phyloP scores from a whole-genome alignment of 108 stramenopile genomes.

The Skeletonema grethae region DNA sequence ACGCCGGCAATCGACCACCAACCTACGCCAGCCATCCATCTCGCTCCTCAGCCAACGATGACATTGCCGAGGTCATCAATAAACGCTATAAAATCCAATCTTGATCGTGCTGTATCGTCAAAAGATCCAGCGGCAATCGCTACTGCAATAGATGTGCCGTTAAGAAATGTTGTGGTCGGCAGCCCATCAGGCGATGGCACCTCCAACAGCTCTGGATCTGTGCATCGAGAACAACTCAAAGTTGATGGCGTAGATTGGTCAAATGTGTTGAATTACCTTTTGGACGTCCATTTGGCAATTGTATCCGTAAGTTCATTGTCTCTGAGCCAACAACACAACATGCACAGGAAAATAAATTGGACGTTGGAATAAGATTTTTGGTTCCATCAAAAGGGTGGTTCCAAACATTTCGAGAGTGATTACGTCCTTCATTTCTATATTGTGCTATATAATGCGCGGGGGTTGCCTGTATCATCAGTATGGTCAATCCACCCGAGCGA shows the following conservation, averaged over 20 bases:
- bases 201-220: background rate
- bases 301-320: slow-evolving; percentile 50
- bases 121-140: slow-evolving; percentile 52
- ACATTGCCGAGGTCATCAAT: slow-evolving; percentile 29
- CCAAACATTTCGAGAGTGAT: background rate
- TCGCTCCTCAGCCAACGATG: slow-evolving; percentile 13
- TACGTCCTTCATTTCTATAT: slow-evolving; percentile 7
- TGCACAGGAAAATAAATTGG: slow-evolving; percentile 19
- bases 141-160: slow-evolving; percentile 42
- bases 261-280: slow-evolving; percentile 52
- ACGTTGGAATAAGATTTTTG: slow-evolving; percentile 3
- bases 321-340: background rate
- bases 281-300: slow-evolving; percentile 66
- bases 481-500: slow-evolving; percentile 46
- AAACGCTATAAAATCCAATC: slow-evolving; percentile 38
- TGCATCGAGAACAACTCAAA: slow-evolving; percentile 46
- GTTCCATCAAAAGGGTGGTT: slow-evolving; percentile 49
- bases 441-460: slow-evolving; percentile 46
- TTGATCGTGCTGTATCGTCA: slow-evolving; percentile 30
- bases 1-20: too few relatives aligned
- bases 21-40: too few relatives aligned
- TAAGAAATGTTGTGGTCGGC: slow-evolving; percentile 9
- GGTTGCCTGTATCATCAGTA: slow-evolving; percentile 44
- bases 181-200: background rate
- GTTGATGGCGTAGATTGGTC: slow-evolving; percentile 68